Evolutionary conservation across 2,329 filamentous ascomycete genomes (phyloP), one percentile per base, ranked within the genome.

Genomic region (Venturia pyrina): DNA sequence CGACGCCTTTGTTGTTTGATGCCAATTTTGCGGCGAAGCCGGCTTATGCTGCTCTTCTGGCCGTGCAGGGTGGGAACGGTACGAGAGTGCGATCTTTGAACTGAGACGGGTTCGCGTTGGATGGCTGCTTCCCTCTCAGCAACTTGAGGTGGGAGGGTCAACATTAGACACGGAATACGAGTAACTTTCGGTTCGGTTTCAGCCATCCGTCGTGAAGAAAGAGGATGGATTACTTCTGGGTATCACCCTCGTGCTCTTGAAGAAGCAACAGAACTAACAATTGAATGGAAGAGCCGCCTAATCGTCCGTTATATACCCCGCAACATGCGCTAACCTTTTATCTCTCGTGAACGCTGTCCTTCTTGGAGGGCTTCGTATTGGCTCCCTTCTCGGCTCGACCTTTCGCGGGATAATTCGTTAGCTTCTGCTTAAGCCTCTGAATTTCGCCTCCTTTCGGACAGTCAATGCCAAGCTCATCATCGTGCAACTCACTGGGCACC

Each of bases 1-100:
- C 65, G 28, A 75, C 59, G 8, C 79, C 79, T 8, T 68, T 80
- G 69, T 68, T 82, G 44, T 82, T 80, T 57, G 77, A 80, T 68
- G 67, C 61, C 13, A 74, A 69, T 66, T 80, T 72, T 69, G 63
- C 76, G 69, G 73, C 78, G 5, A 82, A 82, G 75, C 67, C 72
- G 5, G 78, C 76, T 8, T 78, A 77, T 66, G 73, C 70, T 46
- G 72, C 73, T 21, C 63, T 74, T 21, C 59, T 43, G 46, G 41
- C 50, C 0, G 5, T 41, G 8, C 5, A 37, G 53, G 28, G 2
- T 19, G 32, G 17, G 4, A 19, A 34, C 13, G 28, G 24, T 3
- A 37, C 28, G 19, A 6, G 10, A 4, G 15, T 56, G 24, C 17
- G 50, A 56, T 19, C 7, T 17, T 32, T 24, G 19, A n/a, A 11